Base-by-base conservation (phyloP, 768 basidiomycete species). In the Auricularia auricula-judae region DNA sequence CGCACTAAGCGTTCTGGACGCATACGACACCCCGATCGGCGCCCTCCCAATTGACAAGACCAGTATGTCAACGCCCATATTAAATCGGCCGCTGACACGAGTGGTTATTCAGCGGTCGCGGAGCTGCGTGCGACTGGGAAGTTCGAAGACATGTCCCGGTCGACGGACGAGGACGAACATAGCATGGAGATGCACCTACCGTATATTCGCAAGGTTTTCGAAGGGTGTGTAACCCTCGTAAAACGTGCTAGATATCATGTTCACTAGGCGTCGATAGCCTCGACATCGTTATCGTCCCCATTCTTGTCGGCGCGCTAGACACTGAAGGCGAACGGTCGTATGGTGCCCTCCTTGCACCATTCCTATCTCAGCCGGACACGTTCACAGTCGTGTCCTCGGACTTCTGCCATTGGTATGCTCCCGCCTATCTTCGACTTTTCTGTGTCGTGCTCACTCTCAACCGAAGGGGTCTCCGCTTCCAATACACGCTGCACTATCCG, bases 171-270 rank as follows among this genome's bases (percentile, higher is more conserved):
- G 74, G 91, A 88, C 35, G 97, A 99, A 71, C 97, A 99, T 73
- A 95, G 92, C 71, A 85, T 99, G 63, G 97, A 99, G 77, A 95
- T 99, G 92, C 95, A 98, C 70, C 81, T 98, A 18, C 94, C 96
- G 4, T 95, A 92, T 73, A 78, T 97, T 51, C 83, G 89, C 61
- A 92, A 92, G 73, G 76, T 88, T 11, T 97, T 96, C 66, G 81
- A 90, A 74, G 85, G 85, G 92, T 93, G 71, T 14, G 39, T 16
- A 36, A 1, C 47, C 64, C 56, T 51, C 29, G 16, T 61, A n/a
- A 33, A 21, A 51, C 4, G 33, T 44, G 29, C 51, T 59, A 33
- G 35, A 44, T 42, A 47, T 33, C 1, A 3, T 3, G 3, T 12
- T 39, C 3, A 39, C 39, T 1, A 39, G 39, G 12, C 12, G 39